These are phyloP conservation scores for Trichoderma aggressivum DNA, from an alignment of 2,329 filamentous ascomycete species.

Conservation along the genomic window DNA sequence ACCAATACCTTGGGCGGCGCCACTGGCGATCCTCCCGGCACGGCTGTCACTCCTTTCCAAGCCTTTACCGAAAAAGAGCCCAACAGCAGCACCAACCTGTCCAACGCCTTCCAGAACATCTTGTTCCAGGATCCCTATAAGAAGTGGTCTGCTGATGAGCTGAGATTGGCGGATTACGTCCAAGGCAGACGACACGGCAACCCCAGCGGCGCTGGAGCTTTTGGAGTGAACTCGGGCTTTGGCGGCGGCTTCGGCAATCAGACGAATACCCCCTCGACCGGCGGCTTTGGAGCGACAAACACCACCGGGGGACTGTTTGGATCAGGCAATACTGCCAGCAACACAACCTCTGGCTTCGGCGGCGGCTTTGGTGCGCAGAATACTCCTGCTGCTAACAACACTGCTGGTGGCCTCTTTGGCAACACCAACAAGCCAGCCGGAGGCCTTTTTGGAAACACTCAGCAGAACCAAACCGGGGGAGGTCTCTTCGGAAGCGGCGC, in stretches of 20 bases:
- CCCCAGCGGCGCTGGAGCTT: conserved; percentile 77
- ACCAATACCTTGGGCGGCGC: conserved; percentile 48
- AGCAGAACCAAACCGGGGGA: conserved; percentile 29
- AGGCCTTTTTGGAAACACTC: conserved; percentile 39
- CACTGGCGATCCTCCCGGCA: conserved; percentile 63
- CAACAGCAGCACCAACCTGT: conserved; percentile 43
- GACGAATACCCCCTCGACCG: conserved; percentile 33
- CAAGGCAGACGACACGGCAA: conserved; percentile 84
- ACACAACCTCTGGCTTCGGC: conserved; percentile 22
- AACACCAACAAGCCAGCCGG: conserved; percentile 28
- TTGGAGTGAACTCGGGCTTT: conserved; percentile 61
- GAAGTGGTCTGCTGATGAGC: conserved; percentile 86
- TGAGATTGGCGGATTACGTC: conserved; percentile 81
- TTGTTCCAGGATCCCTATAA: conserved; percentile 76
- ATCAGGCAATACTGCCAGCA: conserved; percentile 30
- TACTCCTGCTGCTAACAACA: conserved; percentile 29
- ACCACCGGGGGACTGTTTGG: conserved; percentile 38
- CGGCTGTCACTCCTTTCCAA: conserved; percentile 65
- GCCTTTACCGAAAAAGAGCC: conserved; percentile 71
- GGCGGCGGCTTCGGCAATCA: conserved; percentile 47
- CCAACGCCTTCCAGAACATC: conserved; percentile 73
- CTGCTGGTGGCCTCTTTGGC: conserved; percentile 24
- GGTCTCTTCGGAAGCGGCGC: conserved; percentile 40
- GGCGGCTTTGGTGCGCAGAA: conserved; percentile 39
- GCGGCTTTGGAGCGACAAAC: conserved; percentile 23